Base-by-base conservation (phyloP, 208 protist genomes). In the Trypanosoma platydactyli region DNA sequence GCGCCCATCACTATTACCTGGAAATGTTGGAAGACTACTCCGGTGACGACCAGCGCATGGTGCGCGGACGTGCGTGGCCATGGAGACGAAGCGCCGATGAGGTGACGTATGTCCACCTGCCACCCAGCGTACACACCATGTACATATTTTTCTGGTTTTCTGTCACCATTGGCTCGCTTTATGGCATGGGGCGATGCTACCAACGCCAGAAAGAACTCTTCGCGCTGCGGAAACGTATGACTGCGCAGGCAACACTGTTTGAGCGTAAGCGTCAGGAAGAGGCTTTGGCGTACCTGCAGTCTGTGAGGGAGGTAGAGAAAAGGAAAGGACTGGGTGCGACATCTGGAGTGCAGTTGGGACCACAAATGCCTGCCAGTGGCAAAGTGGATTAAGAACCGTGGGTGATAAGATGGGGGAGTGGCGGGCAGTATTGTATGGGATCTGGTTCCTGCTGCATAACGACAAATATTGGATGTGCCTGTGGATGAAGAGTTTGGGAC, bases 21-120 rank as follows among this genome's bases (percentile, higher is more conserved):
- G 89, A 94, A 61, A 90, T 94, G 83, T 54, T 89, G 12, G 89
- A 94, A 73, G 84, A 94, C 75, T 92, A 89, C 80, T 89, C 89
- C 0, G 89, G 89, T 13, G 84, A 92, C 61, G 89, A 94, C 51
- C 89, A 94, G 80, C 83, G 86, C 56, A 81, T 94, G 50, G 89
- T 94, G 64, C 79, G 80, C 16, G 86, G 78, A 0, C 77, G 83
- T 61, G 81, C 78, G 13, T 94, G 85, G 84, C 89, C 89, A 25
- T 83, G 85, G 18, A 83, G 89, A 20, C 81, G 86, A 16, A 83
- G 82, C 54, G 48, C 72, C 22, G 89, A 92, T 42, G 89, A 94
- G 71, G 76, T 94, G 53, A 92, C 78, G 25, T 94, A 94, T 55
- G 84, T 92, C 9, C 85, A 92, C 54, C 72, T 94, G n/a, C 88